Percentiles rank a stretch among this genome's conserved stretches.
These are phyloP conservation scores for Cymbidium sinense DNA, from an alignment of 106 monocot species.

Conservation along the genomic window DNA sequence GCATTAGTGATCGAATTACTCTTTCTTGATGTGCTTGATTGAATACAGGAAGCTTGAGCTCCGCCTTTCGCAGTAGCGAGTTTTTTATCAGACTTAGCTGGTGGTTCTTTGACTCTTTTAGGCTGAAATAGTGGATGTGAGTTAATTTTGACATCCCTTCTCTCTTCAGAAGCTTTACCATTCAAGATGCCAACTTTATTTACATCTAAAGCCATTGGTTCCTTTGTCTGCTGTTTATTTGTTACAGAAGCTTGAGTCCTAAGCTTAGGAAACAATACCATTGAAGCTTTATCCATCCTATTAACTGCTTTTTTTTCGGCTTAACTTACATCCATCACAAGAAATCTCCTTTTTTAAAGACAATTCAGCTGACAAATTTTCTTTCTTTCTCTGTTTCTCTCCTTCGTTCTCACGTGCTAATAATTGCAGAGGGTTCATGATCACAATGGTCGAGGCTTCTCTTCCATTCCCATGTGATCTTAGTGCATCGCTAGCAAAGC, in stretches of 20 bases:
- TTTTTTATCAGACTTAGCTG: conserved; percentile 2
- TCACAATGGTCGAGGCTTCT: conserved; percentile 17
- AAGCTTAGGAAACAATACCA: not conserved
- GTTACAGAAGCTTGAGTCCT: not conserved
- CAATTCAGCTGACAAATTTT: not conserved
- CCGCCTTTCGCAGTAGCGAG: not conserved
- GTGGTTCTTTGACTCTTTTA: not conserved
- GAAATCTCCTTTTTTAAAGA: not conserved
- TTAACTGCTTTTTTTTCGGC: conserved; percentile 2
- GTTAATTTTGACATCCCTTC: not conserved
- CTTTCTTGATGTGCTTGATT: not conserved
- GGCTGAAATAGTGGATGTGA: not conserved
- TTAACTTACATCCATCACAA: not conserved
- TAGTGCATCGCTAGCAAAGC: not conserved
- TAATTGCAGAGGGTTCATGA: conserved; percentile 24
- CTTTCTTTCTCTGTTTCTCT: conserved; percentile 3
- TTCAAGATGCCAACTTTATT: not conserved
- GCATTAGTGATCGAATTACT: not conserved
- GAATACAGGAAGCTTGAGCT: not conserved
- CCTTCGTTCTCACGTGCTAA: not conserved
- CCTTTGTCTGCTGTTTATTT: not conserved
- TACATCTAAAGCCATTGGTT: not conserved
- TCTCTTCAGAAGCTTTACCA: not conserved
- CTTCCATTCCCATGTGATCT: not conserved
- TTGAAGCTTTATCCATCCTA: not conserved